Base-by-base conservation (phyloP, 108 stramenopile genomes). In the Seminavis robusta region DNA sequence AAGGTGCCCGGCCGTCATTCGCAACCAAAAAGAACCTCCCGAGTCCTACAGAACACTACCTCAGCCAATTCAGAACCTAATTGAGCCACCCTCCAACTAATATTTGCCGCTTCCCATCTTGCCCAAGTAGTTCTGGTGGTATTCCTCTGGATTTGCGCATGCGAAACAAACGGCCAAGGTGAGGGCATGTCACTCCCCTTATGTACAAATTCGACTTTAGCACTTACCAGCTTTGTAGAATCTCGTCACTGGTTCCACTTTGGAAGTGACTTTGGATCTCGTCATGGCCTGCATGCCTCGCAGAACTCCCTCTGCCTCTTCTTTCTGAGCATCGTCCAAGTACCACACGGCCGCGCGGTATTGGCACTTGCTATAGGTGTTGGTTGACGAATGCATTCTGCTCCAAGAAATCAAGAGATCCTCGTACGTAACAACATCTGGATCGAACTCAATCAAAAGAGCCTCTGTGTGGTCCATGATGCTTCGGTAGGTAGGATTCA, bases 401-500 rank as follows among this genome's bases (percentile, higher is more conserved):
- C 69, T 60, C 74, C 80, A 84, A 39, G 50, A 59, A 27, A 74
- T 49, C 43, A 88, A 49, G 17, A 88, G 62, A 32, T 63, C 56
- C 49, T 81, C 75, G 49, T 79, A 88, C 1, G 78, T 57, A 25
- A 88, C 43, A 2, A 69, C 31, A 4, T 54, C 15, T 4, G 79
- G 79, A 46, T 88, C 76, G 51, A 69, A 88, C 49, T 84, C 83
- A 17, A 88, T 57, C 66, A 82, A 59, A 23, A 71, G 63, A 0
- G 88, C 78, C 58, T 89, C 88, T 1, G 88, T 83, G n/a, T 71
- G 47, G 68, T 85, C 83, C 66, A 61, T 70, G 31, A 89, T 89
- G 31, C 55, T 63, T 8, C 51, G 62, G 49, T 89, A 89, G n/a
- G 79, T 85, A 15, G 88, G 88, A 55, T 82, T 58, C 13, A 59